Conservation (phyloP, 345 rosid genomes). For the Eucalyptus sp. region DNA sequence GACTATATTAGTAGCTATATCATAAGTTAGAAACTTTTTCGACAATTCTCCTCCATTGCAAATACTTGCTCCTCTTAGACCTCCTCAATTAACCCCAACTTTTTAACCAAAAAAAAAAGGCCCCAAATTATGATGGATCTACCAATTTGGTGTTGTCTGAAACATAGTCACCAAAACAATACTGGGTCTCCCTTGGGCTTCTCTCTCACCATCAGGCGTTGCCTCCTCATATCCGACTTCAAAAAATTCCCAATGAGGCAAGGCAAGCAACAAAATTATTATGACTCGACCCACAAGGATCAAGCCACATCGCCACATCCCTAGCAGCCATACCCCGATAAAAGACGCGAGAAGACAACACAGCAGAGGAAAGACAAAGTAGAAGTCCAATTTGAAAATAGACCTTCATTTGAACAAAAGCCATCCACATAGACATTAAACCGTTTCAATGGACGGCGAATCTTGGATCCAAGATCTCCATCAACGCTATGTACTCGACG, state of each 20-base stretch:
- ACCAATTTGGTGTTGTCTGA: not conserved
- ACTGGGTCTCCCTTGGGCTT: not conserved
- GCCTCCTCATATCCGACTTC: not conserved
- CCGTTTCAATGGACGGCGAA: not conserved
- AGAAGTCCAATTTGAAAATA: not conserved
- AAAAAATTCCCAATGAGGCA: not conserved
- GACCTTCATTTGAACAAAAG: not conserved
- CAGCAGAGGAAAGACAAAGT: not conserved
- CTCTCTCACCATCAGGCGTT: not conserved
- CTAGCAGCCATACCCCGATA: not conserved
- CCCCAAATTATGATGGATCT: not conserved
- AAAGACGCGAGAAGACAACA: not conserved
- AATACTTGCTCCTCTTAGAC: too few relatives aligned
- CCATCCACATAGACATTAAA: not conserved
- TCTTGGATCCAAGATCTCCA: not conserved
- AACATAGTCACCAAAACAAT: not conserved
- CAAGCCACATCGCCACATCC: not conserved
- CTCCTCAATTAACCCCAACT: too few relatives aligned
- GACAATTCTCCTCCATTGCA: accelerated
- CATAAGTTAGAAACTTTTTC: too few relatives aligned
- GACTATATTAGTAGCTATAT: accelerated
- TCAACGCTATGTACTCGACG: not conserved
- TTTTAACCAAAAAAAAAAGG: too few relatives aligned
- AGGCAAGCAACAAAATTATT: not conserved
- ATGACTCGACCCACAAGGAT: not conserved